Evolutionary conservation across 768 basidiomycete species (phyloP), one percentile per base, ranked within the genome.

Genomic region (Mycena galericulata): DNA sequence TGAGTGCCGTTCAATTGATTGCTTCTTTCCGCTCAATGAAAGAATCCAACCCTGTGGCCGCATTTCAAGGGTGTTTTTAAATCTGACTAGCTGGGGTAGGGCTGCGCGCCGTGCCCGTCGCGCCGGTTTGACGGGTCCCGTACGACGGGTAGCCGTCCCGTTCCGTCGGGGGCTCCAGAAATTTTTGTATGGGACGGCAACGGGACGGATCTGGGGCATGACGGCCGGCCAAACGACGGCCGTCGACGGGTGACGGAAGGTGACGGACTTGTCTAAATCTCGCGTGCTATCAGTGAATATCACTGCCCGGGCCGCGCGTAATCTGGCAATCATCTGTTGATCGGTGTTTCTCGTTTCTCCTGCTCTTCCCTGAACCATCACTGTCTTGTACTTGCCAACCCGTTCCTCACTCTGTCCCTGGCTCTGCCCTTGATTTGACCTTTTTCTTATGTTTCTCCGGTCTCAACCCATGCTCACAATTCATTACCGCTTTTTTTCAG

Each of bases 181-280:
- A 56, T 27, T 43, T 43, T 43, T 43, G n/a, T n/a, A n/a, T n/a
- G n/a, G n/a, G n/a, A n/a, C n/a, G n/a, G n/a, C 40, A 4, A 56
- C 55, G 55, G 55, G 55, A 56, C 55, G 55, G 55, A 51, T 51
- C 50, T 32, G n/a, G 50, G 50, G 50, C 50, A 51, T 34, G 40
- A 43, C 55, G 55, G 55, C 34, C 40, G 38, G 55, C 26, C n/a
- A 43, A 41, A 56, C n/a, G 55, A 56, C 40, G 55, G 55, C 55
- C 40, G 55, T 56, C 55, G 55, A 56, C 55, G 55, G 55, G 55
- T 26, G 55, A 56, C 38, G 55, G 55, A 41, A 29, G 55, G 55
- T 56, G 55, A 41, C 55, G 55, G 55, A 32, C 50, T 51, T 45
- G 43, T 45, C 43, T 38, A 45, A 45, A 45, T 45, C 43, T 30